These are phyloP conservation scores for Backusella circina DNA, from an alignment of 192 early-diverging fungal species.

Conservation along the genomic window DNA sequence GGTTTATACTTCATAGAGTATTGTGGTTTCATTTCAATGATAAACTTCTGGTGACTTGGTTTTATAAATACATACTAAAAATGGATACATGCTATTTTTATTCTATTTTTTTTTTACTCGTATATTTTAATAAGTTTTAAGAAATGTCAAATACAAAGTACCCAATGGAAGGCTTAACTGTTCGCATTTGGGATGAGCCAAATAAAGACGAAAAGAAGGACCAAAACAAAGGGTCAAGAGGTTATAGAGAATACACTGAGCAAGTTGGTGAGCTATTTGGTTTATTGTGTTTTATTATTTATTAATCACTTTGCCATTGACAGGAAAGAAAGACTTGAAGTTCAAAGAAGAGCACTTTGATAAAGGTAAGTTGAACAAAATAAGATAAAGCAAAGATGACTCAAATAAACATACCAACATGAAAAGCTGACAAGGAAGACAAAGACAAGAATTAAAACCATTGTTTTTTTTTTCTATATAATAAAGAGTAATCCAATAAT, in stretches of 20 bases:
- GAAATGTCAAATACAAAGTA: slow-evolving; percentile 4
- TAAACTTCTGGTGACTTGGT: background rate
- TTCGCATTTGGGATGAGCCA: slow-evolving; percentile 1
- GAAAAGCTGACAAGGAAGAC: background rate
- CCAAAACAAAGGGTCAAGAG: slow-evolving; percentile 4
- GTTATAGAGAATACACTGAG: slow-evolving; percentile 2
- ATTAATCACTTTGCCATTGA: background rate
- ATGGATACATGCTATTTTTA: background rate
- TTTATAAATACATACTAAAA: background rate
- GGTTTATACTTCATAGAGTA: background rate
- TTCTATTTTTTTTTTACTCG: background rate
- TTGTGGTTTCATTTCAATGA: no score
- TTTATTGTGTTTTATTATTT: background rate
- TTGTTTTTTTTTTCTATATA: no score
- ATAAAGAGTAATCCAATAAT: no score
- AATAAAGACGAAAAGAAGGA: background rate
- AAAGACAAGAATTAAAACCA: background rate
- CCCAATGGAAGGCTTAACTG: slow-evolving; percentile 6
- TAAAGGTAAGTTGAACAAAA: background rate
- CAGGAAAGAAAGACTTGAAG: background rate
- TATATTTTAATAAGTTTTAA: background rate
- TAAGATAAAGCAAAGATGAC: background rate
- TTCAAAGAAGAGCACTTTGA: background rate
- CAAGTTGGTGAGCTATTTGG: background rate
- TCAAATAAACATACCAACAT: background rate